phyloP scores from a whole-genome alignment of 2,329 filamentous ascomycete species.

The Uncinocarpus reesii region DNA sequence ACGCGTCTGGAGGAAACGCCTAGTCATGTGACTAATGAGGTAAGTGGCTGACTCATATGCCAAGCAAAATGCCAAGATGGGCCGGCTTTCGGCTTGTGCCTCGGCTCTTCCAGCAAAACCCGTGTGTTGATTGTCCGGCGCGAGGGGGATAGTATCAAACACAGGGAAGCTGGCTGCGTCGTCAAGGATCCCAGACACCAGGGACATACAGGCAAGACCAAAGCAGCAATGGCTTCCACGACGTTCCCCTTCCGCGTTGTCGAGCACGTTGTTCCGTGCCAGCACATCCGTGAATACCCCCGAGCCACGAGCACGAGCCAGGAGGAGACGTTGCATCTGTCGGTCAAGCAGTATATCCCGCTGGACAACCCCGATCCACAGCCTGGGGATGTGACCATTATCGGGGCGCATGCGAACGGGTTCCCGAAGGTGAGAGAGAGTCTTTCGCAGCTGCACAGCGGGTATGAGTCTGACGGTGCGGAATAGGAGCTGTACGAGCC shows the following conservation, averaged over 20 bases:
- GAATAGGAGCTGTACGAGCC: constrained; percentile 79
- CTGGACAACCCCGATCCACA: constrained; percentile 56
- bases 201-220: not conserved
- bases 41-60: not conserved
- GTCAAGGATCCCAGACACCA: not conserved
- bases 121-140: too few species aligned
- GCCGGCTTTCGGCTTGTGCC: too few species aligned
- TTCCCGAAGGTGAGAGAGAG: constrained; percentile 69
- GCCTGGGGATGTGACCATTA: constrained; percentile 70
- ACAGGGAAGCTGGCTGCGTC: too few species aligned
- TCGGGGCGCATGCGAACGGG: constrained; percentile 81
- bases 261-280: constrained; percentile 62
- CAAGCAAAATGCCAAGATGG: too few species aligned
- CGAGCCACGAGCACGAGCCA: constrained; percentile 61
- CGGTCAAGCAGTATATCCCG: constrained; percentile 82
- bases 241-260: constrained; percentile 44
- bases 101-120: too few species aligned
- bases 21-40: not conserved
- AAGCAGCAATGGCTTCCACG: not conserved
- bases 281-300: constrained; percentile 75
- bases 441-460: not conserved
- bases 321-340: constrained; percentile 62
- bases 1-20: not conserved
- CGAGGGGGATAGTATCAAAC: too few species aligned
- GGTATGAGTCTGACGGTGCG: not conserved